These are phyloP conservation scores for Intubia oerlemansii DNA, from an alignment of 2,329 filamentous ascomycete species.

Conservation along the genomic window DNA sequence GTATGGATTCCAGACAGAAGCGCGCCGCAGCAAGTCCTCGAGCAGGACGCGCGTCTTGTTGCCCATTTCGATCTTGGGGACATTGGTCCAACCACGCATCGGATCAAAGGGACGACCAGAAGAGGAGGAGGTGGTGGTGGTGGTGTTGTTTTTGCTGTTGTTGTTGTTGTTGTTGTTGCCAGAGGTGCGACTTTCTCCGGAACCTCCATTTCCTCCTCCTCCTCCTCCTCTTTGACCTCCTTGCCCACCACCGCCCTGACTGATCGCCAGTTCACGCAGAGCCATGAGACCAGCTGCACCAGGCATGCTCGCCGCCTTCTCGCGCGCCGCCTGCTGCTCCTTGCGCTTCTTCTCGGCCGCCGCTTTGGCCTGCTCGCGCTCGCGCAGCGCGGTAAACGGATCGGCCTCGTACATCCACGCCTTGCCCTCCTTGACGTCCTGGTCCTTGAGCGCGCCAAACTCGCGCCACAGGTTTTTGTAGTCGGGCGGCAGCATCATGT, in stretches of 20 bases:
- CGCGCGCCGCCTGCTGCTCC: conserved; percentile 44
- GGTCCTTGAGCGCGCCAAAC: conserved; percentile 62
- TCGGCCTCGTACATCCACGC: conserved; percentile 92
- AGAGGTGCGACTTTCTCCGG: no score
- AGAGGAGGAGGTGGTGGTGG: no score
- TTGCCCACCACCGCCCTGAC: no score
- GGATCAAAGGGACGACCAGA: conserved; percentile 18
- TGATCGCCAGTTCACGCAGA: conserved; percentile 20
- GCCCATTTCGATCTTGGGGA: conserved; percentile 86
- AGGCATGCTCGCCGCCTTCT: conserved; percentile 43
- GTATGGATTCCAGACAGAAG: conserved; percentile 76
- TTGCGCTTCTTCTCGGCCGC: conserved; percentile 59
- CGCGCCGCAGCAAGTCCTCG: conserved; percentile 56
- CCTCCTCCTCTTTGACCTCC: conserved; percentile 10
- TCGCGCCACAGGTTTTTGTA: conserved; percentile 86
- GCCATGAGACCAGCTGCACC: conserved; percentile 34
- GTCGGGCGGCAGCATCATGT: conserved; percentile 80
- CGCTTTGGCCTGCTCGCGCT: conserved; percentile 58
- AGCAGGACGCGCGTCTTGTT: conserved; percentile 57
- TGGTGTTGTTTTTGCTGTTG: neutral
- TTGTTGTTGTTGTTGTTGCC: conserved; percentile 8
- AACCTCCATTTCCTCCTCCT: conserved; percentile 8
- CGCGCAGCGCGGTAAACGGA: conserved; percentile 63
- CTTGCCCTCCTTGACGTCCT: conserved; percentile 57
- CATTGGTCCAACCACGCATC: conserved; percentile 58